Evolutionary conservation across 306 rosid genomes (phyloP).

Genomic region (Leucaena leucocephala): DNA sequence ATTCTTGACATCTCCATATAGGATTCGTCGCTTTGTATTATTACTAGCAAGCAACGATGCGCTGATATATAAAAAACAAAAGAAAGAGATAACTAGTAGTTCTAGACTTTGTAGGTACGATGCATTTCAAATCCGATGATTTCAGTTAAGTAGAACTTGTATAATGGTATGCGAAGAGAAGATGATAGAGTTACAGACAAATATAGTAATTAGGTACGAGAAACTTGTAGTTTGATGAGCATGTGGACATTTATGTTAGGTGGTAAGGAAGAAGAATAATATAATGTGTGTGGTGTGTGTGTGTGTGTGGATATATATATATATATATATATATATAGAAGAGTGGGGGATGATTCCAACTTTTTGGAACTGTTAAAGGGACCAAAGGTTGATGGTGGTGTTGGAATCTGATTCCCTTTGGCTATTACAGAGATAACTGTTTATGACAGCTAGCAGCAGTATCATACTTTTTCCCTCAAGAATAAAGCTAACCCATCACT

Average conservation of each 20-base stretch:
- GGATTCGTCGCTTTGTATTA: neutral
- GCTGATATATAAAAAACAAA: no score
- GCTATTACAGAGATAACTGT: conserved; percentile 2
- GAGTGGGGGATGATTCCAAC: conserved; percentile 16
- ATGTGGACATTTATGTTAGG: neutral
- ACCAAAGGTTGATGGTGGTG: conserved; percentile 39
- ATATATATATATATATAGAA: neutral
- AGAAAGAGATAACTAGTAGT: neutral
- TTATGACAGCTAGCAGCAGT: conserved; percentile 1
- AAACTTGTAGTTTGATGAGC: neutral
- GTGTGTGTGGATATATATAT: no score
- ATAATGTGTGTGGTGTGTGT: no score
- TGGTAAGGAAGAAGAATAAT: neutral
- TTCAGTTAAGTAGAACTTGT: no score
- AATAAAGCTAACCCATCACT: conserved; percentile 45
- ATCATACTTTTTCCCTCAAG: conserved; percentile 40
- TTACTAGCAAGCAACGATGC: neutral
- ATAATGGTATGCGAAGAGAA: no score
- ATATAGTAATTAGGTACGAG: no score
- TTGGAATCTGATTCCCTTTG: conserved; percentile 54
- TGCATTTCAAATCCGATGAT: no score
- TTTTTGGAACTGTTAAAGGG: conserved; percentile 29
- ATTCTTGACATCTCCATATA: neutral
- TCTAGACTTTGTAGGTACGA: no score
- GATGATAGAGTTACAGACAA: no score